These are phyloP conservation scores for Citrus cavaleriei DNA, from an alignment of 345 rosid species.

Conservation along the genomic window DNA sequence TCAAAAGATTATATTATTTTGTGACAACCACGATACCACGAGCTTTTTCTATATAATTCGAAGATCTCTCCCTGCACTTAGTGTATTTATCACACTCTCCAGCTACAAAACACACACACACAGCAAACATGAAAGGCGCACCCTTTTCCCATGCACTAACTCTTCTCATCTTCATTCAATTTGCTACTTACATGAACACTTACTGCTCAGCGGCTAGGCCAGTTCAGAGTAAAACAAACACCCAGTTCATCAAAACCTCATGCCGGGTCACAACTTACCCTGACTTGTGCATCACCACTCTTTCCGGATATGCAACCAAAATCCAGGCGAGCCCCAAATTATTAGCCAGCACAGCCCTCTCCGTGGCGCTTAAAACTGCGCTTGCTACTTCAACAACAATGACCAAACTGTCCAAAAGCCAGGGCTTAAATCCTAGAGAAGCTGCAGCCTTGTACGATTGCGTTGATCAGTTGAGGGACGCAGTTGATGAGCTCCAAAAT, in stretches of 20 bases:
- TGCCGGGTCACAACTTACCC: constrained; percentile 39
- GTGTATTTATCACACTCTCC: background rate
- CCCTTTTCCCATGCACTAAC: background rate
- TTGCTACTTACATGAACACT: background rate
- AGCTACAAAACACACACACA: background rate
- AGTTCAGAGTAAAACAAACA: constrained; percentile 16
- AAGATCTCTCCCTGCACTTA: background rate
- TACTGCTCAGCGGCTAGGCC: constrained; percentile 12
- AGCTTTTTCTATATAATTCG: background rate
- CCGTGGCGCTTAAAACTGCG: constrained; percentile 29
- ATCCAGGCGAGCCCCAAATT: constrained; percentile 22
- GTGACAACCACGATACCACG: background rate
- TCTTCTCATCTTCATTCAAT: constrained; percentile 10
- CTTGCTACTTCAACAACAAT: constrained; percentile 25
- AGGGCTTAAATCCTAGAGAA: constrained; percentile 22
- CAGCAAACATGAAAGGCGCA: background rate
- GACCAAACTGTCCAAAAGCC: constrained; percentile 23
- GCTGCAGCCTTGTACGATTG: constrained; percentile 45
- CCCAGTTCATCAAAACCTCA: constrained; percentile 38
- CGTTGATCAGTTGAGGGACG: constrained; percentile 42
- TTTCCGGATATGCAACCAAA: constrained; percentile 28
- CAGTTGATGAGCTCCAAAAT: constrained; percentile 45
- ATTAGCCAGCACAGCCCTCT: constrained; percentile 39
- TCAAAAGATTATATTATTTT: background rate
- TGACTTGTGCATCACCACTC: constrained; percentile 33